Base-by-base conservation (phyloP, 2,329 filamentous ascomycete species). In the Periconia sp. region DNA sequence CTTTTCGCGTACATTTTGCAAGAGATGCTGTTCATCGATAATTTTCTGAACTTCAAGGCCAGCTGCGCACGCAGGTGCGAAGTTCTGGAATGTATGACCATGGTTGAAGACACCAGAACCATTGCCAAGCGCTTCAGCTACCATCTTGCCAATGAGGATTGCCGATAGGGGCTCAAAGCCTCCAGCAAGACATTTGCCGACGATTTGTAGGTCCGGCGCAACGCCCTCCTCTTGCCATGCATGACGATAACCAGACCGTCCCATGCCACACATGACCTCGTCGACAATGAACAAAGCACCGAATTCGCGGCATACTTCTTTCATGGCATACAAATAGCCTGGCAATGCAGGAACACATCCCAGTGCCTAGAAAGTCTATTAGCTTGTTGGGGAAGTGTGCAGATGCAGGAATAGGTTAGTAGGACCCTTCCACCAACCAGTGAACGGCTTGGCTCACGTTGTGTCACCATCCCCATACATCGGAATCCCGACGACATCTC, bases 251-350 rank as follows among this genome's bases (percentile, higher is more conserved):
- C 84, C 0, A 21, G 76, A 78, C 1, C 83, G 72, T 1, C 84
- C 84, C 66, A 80, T 79, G 2, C 85, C 85, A 34, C 81, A 85
- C 86, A 91, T 89, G 31, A 90, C 78, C 61, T 92, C 89, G 57
- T 94, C 89, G 0, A 92, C 70, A 32, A 92, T 85, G n/a, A 94
- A 74, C 0, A 94, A 78, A 0, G 85, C 83, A 0, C 86, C 88
- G 58, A 92, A 77, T 47, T 81, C 82, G 38, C 86, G 78, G 63
- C 89, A 94, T 1, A 94, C 73, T 2, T 73, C 71, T 56, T 80
- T 80, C 68, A 92, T 82, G 1, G 85, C 86, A 36, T 75, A 70
- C 36, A 92, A 82, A 53, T 94, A 94, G 0, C 87, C 87, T 0
- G 75, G 71, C 0, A 85, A 77, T 0, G 85, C 74, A 1, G 84